These are phyloP conservation scores for Licmophora abbreviata DNA, from an alignment of 108 stramenopile species.

Conservation along the genomic window DNA sequence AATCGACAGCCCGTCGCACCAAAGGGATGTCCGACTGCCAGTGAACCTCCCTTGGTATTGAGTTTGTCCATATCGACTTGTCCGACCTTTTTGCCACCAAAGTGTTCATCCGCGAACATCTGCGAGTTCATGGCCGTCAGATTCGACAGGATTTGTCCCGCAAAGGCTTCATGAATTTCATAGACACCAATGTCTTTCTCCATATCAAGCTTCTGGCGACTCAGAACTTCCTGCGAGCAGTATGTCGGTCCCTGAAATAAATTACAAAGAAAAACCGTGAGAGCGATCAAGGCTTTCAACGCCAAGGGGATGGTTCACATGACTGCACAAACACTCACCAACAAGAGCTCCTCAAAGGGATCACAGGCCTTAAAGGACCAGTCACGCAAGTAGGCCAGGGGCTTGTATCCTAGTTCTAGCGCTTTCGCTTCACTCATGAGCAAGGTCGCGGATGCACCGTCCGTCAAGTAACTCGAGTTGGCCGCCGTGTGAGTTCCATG, in stretches of 20 bases:
- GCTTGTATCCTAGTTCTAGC: conserved; percentile 90
- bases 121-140: conserved; percentile 91
- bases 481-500: conserved; percentile 99
- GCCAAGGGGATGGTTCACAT: neutral
- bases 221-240: conserved; percentile 75
- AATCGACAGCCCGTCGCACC: conserved; percentile 93
- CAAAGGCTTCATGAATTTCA: conserved; percentile 99
- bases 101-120: conserved; percentile 82
- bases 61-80: conserved; percentile 86
- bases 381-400: conserved; percentile 83
- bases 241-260: conserved; percentile 68
- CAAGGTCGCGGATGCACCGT: conserved; percentile 92
- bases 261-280: no score
- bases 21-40: conserved; percentile 98
- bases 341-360: conserved; percentile 95
- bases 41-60: conserved; percentile 95
- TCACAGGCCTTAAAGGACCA: conserved; percentile 96
- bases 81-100: conserved; percentile 86
- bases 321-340: conserved; percentile 31
- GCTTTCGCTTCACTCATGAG: conserved; percentile 95
- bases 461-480: conserved; percentile 94
- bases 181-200: conserved; percentile 88
- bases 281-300: neutral
- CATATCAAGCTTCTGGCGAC: conserved; percentile 68
- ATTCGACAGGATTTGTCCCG: conserved; percentile 97